Base-by-base conservation (phyloP, 176 grass and related monocot species). In the Hyparrhenia diplandra region DNA sequence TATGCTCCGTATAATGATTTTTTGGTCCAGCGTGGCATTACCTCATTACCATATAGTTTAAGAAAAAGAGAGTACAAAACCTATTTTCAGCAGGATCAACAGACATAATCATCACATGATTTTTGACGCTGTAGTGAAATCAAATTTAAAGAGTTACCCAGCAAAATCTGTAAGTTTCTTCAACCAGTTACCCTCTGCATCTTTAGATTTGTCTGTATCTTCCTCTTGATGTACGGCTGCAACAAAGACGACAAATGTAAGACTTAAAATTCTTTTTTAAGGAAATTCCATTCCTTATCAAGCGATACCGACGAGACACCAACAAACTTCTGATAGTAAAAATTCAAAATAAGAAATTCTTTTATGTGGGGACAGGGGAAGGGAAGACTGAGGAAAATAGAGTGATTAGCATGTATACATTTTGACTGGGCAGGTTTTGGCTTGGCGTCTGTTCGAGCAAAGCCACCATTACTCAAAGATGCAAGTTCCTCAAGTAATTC, bases 401-500 rank as follows among this genome's bases (percentile, higher is more conserved):
- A 46, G 34, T 25, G 13, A 36, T 43, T 49, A 62, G 17, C 28
- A 73, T 81, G 47, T 74, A 75, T 89, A 98, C 96, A 16, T 75
- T 93, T 88, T 74, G 88, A 45, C 28, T 91, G 89, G 41, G 77
- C 29, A 68, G 90, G 79, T 71, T 95, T 89, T 45, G 90, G 39
- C 45, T 91, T 93, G 20, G 80, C 13, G 58, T 79, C 67, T 61
- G 88, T 42, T 73, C 69, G 78, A 35, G 55, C 76, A 67, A 87
- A 59, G 70, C 78, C 75, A 81, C 78, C 68, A 69, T 58, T 67
- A 40, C 84, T 93, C 90, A 95, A 69, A 40, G 92, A 95, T 45
- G 96, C 86, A 74, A 98, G 90, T 84, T 93, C 92, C 76, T 93
- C 90, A 73, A 98, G 96, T 79, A 98, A 87, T 49, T 98, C 90